Evolutionary conservation across 208 protist species (phyloP), one percentile per base, ranked within the genome.

Genomic region (Acanthamoeba royreba): DNA sequence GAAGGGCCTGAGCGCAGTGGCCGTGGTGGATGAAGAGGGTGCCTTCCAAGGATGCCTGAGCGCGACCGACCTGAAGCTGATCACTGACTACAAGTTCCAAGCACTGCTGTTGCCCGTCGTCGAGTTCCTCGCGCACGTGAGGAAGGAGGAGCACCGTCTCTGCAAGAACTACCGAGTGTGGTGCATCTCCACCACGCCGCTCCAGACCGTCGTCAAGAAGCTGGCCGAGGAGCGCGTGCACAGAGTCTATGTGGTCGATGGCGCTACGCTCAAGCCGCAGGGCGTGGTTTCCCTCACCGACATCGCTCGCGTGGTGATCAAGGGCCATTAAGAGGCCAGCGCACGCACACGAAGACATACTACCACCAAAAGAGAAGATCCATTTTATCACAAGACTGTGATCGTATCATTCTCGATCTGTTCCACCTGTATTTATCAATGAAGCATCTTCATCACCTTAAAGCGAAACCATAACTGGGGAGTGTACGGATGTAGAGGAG

Each of bases 261-360:
- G 22, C n/a, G 15, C 9, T 25, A 28, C 69, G 4, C 66, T 58
- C 35, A 66, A 92, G 49, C 55, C 61, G 4, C 22, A 31, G 25
- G 86, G 86, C 28, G 55, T 92, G 2, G 86, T 92, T 55, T 74
- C 86, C 15, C 53, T 92, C 53, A 92, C 86, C 28, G 86, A 92
- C 53, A 92, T 92, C 28, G 86, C 86, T 25, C 35, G 40, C 25
- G 33, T 92, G n/a, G 55, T 77, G 53, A 49, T 38, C 53, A 85
- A 85, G 45, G 28, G 74, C 31, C 74, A 85, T 38, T 85, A n/a
- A 85, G n/a, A 13, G 66, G 11, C 49, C 49, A 13, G 22, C 49
- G 15, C 15, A 55, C 49, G 13, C 49, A 55, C n/a, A n/a, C n/a
- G n/a, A n/a, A n/a, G n/a, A n/a, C n/a, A n/a, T n/a, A n/a, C n/a